phyloP scores from a whole-genome alignment of 208 protist genomes.

The Wallacemonas sp. region DNA sequence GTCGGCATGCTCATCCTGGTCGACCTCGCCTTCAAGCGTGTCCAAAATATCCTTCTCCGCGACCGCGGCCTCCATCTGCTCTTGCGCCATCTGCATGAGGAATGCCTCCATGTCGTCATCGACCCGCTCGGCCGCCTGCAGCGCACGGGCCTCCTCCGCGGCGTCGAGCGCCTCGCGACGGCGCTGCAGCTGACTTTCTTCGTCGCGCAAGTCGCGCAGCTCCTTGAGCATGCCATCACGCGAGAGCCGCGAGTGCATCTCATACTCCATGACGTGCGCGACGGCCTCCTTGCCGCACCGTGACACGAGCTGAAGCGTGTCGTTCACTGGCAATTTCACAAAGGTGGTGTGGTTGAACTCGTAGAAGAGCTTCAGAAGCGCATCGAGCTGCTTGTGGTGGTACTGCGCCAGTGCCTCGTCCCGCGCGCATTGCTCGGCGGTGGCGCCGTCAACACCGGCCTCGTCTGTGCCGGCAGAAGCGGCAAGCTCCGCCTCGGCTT shows the following conservation, averaged over 20 bases:
- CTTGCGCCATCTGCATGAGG: slow-evolving; percentile 5
- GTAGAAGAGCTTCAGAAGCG: slow-evolving; percentile 74
- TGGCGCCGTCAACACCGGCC: not conserved
- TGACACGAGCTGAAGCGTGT: slow-evolving; percentile 77
- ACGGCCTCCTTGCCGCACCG: slow-evolving; percentile 74
- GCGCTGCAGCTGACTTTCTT: slow-evolving; percentile 39
- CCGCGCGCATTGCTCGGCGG: not conserved
- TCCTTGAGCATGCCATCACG: slow-evolving; percentile 51
- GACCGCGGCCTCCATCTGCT: slow-evolving; percentile 2
- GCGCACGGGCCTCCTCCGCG: slow-evolving; percentile 34
- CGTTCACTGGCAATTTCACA: slow-evolving; percentile 79
- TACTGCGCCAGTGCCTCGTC: slow-evolving; percentile 43
- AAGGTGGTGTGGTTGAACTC: slow-evolving; percentile 90
- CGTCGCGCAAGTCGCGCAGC: slow-evolving; percentile 37
- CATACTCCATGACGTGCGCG: slow-evolving; percentile 76
- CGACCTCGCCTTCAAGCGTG: too few species aligned
- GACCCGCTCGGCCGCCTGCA: slow-evolving; percentile 24
- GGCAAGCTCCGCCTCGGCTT: slow-evolving; percentile 6
- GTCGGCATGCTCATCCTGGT: too few species aligned
- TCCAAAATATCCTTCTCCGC: slow-evolving; percentile 6
- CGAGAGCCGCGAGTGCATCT: slow-evolving; percentile 60
- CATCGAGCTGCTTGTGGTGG: slow-evolving; percentile 82
- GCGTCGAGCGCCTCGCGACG: slow-evolving; percentile 34
- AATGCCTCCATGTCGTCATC: slow-evolving; percentile 33
- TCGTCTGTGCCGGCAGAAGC: not conserved